A percentile compares a stretch with the other conserved stretches of the same genome.
Conservation (phyloP, 148 eudicot species). For the Persicaria tinctoria region DNA sequence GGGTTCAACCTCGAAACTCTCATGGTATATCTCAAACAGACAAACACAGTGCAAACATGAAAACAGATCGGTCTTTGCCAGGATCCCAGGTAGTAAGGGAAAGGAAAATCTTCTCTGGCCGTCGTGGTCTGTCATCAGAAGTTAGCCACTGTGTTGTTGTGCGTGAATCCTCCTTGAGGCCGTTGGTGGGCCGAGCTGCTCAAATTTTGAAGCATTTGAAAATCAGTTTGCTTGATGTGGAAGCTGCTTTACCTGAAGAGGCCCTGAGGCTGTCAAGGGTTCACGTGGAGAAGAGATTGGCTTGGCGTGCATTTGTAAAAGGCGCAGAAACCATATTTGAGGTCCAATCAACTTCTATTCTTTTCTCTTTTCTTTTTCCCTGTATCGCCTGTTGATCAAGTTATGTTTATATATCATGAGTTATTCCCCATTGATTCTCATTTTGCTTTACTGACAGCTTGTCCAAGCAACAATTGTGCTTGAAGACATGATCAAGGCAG, state of each 20-base stretch:
- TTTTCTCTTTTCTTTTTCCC: not conserved
- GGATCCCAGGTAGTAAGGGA: constrained; percentile 11
- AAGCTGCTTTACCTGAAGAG: constrained; percentile 61
- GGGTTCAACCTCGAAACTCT: constrained; percentile 13
- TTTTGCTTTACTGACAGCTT: constrained; percentile 34
- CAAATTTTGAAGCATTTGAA: constrained; percentile 45
- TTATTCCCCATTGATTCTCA: not conserved
- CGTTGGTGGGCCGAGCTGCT: constrained; percentile 41
- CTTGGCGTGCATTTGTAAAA: constrained; percentile 66
- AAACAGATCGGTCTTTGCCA: constrained; percentile 14
- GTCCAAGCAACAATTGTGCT: constrained; percentile 56
- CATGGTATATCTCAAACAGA: constrained; percentile 6
- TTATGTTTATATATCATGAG: not conserved
- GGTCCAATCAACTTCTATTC: constrained; percentile 21
- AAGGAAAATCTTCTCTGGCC: constrained; percentile 18
- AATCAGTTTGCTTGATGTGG: constrained; percentile 60
- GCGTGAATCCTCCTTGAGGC: constrained; percentile 50
- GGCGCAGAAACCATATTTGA: constrained; percentile 51
- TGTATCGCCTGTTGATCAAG: not conserved
- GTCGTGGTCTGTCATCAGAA: constrained; percentile 12
- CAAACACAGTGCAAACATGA: constrained; percentile 12
- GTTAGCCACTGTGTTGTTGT: constrained; percentile 22
- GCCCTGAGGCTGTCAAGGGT: constrained; percentile 38
- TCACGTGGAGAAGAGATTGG: constrained; percentile 34
- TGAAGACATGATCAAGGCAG: constrained; percentile 66